A percentile compares a stretch with the other conserved stretches of the same genome.
Evolutionary conservation across 2,329 filamentous ascomycete genomes (phyloP).

Genomic region (Cladosporium sp.): DNA sequence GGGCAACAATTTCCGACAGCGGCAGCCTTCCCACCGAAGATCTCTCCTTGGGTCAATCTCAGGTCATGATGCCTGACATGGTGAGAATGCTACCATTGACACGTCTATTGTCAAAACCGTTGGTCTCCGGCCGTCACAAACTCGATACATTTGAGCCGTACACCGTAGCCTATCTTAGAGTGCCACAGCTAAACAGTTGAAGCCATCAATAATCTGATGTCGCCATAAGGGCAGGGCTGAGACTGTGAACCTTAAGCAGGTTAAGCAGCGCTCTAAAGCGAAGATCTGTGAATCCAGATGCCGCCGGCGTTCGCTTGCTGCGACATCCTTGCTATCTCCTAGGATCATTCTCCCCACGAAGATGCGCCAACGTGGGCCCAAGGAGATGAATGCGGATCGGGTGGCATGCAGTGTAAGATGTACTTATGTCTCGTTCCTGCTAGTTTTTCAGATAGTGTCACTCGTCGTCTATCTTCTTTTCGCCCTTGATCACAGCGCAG

Average conservation of each 20-base stretch:
- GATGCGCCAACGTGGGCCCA: not conserved
- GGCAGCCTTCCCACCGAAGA: not conserved
- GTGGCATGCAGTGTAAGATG: not conserved
- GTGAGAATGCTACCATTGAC: no score
- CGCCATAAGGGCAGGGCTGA: not conserved
- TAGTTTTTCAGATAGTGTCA: not conserved
- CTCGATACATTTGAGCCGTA: no score
- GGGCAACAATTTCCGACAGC: not conserved
- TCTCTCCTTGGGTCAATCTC: not conserved
- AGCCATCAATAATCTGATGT: not conserved
- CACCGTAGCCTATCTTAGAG: no score
- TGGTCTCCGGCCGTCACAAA: no score
- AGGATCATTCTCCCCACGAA: not conserved
- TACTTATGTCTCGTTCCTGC: not conserved
- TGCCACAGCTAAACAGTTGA: no score
- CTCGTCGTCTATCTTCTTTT: not conserved
- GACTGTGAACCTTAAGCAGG: not conserved
- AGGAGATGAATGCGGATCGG: not conserved
- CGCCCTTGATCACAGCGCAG: not conserved
- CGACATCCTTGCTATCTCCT: slow-evolving; percentile 2
- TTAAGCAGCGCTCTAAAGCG: slow-evolving; percentile 2
- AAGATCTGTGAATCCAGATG: slow-evolving; percentile 7
- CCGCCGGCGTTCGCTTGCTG: not conserved
- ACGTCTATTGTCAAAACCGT: no score
- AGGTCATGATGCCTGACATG: no score